These are phyloP conservation scores for Trichoderma brevicompactum DNA, from an alignment of 2,329 filamentous ascomycete genomes.

Conservation along the genomic window DNA sequence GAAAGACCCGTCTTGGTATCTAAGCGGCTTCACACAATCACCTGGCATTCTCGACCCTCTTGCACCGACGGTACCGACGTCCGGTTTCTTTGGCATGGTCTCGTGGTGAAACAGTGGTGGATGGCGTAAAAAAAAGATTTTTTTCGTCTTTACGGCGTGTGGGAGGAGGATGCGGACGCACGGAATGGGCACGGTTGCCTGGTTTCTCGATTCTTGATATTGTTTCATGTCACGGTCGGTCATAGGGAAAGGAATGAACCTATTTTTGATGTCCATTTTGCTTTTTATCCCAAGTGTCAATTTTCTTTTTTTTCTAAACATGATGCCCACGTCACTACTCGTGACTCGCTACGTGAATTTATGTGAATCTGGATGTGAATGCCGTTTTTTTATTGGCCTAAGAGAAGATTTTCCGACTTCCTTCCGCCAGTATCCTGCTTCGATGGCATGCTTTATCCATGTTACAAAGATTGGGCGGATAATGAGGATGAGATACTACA, in stretches of 20 bases:
- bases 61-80: conserved; percentile 33
- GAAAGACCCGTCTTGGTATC: conserved; percentile 99
- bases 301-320: not conserved
- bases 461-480: no score
- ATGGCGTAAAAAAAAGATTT: conserved; percentile 28
- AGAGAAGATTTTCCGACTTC: not conserved
- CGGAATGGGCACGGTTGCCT: conserved; percentile 42
- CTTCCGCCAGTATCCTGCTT: no score
- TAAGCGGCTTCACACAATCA: conserved; percentile 62
- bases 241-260: conserved; percentile 46
- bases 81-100: conserved; percentile 36
- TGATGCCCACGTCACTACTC: not conserved
- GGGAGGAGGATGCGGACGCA: conserved; percentile 35
- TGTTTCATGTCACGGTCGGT: conserved; percentile 54
- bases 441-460: no score
- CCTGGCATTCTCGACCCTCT: conserved; percentile 31
- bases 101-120: conserved; percentile 35
- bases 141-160: conserved; percentile 35
- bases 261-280: conserved; percentile 41
- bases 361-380: not conserved
- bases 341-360: not conserved
- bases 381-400: not conserved
- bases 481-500: no score
- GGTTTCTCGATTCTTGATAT: conserved; percentile 46
- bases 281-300: conserved; percentile 10